A percentile compares a stretch with the other conserved stretches of the same genome.
Evolutionary conservation across 805 yeast species (phyloP).

Genomic region (Naumovozyma castellii): DNA sequence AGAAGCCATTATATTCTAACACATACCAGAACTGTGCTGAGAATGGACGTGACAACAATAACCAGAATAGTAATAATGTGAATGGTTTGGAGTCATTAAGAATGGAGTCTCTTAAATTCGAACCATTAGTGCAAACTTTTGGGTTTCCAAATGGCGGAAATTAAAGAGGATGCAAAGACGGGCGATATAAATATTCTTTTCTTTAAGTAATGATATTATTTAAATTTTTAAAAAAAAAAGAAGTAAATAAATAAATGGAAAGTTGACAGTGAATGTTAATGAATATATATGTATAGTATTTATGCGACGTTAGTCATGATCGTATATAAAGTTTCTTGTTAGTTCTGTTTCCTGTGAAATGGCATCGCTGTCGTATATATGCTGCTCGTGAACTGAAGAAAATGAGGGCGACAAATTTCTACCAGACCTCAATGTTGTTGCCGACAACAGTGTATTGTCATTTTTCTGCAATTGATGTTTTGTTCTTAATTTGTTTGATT

Average conservation of each 20-base stretch:
- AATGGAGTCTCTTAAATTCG: no score
- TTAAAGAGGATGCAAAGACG: background rate
- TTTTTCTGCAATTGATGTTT: no score
- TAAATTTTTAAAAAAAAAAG: no score
- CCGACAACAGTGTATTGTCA: no score
- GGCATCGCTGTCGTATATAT: background rate
- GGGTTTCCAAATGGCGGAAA: background rate
- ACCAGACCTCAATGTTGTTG: no score
- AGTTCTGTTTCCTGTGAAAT: conserved; percentile 24
- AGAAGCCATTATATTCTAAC: background rate
- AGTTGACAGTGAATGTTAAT: no score
- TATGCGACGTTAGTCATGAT: conserved; percentile 4
- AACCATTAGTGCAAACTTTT: background rate
- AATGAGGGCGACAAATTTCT: no score
- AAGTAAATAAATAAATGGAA: background rate
- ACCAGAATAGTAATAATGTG: background rate
- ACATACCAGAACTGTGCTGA: background rate
- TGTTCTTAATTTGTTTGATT: background rate
- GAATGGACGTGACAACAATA: background rate
- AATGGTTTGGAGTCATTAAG: no score
- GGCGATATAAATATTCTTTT: background rate
- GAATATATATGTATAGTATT: background rate
- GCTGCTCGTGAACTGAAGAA: no score
- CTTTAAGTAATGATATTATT: no score
- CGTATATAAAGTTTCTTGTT: conserved; percentile 25